Evolutionary conservation across 2,329 filamentous ascomycete genomes (phyloP).

Genomic region (Colletotrichum australisinense): DNA sequence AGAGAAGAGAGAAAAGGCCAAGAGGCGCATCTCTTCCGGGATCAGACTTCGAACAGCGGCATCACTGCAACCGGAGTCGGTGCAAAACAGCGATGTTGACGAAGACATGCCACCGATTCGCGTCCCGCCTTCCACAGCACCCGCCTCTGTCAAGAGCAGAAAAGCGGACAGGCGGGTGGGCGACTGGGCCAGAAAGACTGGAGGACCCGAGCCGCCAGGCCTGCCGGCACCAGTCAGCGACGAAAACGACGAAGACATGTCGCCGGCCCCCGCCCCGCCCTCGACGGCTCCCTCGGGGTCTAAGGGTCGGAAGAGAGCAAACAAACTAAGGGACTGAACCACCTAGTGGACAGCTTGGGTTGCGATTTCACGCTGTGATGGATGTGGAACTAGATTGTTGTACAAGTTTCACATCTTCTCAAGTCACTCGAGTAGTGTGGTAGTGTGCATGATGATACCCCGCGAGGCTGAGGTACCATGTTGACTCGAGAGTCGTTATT

Average conservation of each 20-base stretch:
- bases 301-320: no score
- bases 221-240: no score
- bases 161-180: neutral
- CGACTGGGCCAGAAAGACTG: slow-evolving; percentile 26
- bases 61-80: slow-evolving; percentile 21
- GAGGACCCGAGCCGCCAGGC: slow-evolving; percentile 19
- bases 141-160: neutral
- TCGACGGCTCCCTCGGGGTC: no score
- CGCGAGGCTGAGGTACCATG: neutral
- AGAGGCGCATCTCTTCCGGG: slow-evolving; percentile 16
- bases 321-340: neutral
- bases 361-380: neutral
- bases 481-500: neutral
- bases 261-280: no score
- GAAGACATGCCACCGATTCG: slow-evolving; percentile 31
- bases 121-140: slow-evolving; percentile 18
- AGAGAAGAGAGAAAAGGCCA: slow-evolving; percentile 21
- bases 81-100: slow-evolving; percentile 28
- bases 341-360: slow-evolving; percentile 1
- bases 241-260: no score
- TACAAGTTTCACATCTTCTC: neutral
- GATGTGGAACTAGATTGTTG: neutral
- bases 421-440: neutral
- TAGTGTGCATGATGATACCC: neutral
- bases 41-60: neutral